Evolutionary conservation across 2,329 filamentous ascomycete species (phyloP), one percentile per base, ranked within the genome.

Genomic region (Aspergillus latus): DNA sequence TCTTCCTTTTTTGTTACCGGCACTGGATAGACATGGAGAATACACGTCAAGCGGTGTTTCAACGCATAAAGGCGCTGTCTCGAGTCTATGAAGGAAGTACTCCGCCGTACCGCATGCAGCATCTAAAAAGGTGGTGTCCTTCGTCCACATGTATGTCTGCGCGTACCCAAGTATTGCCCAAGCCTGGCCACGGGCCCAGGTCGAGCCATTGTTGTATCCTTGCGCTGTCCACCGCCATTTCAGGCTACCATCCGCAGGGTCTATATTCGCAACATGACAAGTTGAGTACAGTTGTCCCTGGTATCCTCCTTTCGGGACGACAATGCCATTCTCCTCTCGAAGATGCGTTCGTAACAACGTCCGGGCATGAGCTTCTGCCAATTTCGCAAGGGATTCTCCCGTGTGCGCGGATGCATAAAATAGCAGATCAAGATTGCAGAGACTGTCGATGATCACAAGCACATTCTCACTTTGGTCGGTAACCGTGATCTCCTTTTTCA

Each of bases 391-490:
- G 0, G 40, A 57, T n/a, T 60, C 45, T 3, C 28, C 67, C 53
- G 56, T 71, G 8, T 66, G 66, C 40, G 72, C 62, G 11, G 69
- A 66, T 13, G 72, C 68, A 34, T 71, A 76, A 58, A 70, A 76
- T 2, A 76, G 65, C 4, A 76, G 64, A 42, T 76, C 72, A 26
- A 76, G 65, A 50, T 76, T 76, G 52, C 72, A 63, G 66, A 77
- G 74, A 65, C 72, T 76, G 46, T 77, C 74, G 29, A 77, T 75
- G n/a, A 77, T 77, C 28, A 77, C 72, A 0, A 77, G 59, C 32
- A 75, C 73, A 47, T 76, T 70, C 2, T 66, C 64, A 0, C 63
- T 54, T 67, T 72, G 72, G 30, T 72, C 66, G 0, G 67, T 75
- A 10, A 76, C 60, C 5, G 45, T 50, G 9, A 58, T 49, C 11